These are phyloP conservation scores for Nemania abortiva DNA, from an alignment of 2,329 filamentous ascomycete genomes.

Conservation along the genomic window DNA sequence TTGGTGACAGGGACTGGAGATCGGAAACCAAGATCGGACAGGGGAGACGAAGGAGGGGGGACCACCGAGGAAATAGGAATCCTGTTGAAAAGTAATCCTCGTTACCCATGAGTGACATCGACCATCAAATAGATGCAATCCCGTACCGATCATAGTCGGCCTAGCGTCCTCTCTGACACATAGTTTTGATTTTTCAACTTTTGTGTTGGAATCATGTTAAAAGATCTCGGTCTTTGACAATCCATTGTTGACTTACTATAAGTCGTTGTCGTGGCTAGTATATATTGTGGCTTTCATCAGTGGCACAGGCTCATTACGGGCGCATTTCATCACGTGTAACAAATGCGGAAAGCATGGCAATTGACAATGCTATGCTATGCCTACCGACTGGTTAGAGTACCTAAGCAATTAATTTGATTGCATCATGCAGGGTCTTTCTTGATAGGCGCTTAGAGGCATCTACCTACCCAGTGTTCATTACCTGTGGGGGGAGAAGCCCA, in stretches of 20 bases:
- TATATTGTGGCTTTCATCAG: neutral
- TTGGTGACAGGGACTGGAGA: slow-evolving; percentile 41
- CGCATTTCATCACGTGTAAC: slow-evolving; percentile 27
- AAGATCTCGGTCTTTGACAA: neutral
- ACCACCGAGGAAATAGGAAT: slow-evolving; percentile 47
- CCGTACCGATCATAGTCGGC: neutral
- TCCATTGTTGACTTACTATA: neutral
- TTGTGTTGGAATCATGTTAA: neutral
- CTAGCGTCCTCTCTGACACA: neutral
- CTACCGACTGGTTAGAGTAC: no score
- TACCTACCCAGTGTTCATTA: neutral
- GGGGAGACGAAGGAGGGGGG: slow-evolving; percentile 9
- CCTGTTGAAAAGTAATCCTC: slow-evolving; percentile 30
- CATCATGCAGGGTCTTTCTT: slow-evolving; percentile 13
- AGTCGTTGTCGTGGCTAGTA: neutral
- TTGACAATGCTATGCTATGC: no score
- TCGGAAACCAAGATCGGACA: slow-evolving; percentile 42
- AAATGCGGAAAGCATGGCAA: no score
- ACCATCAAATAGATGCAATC: neutral
- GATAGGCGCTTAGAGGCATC: neutral
- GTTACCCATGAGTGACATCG: slow-evolving; percentile 41
- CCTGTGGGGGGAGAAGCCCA: no score
- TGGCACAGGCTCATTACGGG: slow-evolving; percentile 13
- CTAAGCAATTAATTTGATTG: neutral
- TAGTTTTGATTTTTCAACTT: neutral